These are phyloP conservation scores for Wallacemonas collosoma DNA, from an alignment of 208 protist genomes.

Conservation along the genomic window DNA sequence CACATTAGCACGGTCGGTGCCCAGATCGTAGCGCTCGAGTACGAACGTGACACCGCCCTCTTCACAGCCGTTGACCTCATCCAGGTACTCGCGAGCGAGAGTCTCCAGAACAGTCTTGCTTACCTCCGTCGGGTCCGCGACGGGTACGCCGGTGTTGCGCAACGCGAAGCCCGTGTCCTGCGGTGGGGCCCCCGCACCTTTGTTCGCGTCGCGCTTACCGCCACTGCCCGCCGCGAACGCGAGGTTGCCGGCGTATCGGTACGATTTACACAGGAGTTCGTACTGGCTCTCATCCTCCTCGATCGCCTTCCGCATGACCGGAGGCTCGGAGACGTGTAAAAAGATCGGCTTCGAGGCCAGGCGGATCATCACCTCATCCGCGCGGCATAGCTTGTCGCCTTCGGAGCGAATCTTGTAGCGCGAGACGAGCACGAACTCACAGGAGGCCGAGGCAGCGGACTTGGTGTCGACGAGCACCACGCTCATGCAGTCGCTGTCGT, in stretches of 20 bases:
- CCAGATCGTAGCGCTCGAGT: slow-evolving; percentile 71
- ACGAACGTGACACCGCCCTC: slow-evolving; percentile 65
- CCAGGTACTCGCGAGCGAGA: slow-evolving; percentile 40
- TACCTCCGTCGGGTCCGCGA: slow-evolving; percentile 9
- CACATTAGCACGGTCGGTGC: slow-evolving; percentile 45
- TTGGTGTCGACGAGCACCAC: slow-evolving; percentile 53
- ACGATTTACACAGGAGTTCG: slow-evolving; percentile 41
- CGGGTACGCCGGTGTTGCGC: slow-evolving; percentile 3
- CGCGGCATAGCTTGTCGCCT: slow-evolving; percentile 59
- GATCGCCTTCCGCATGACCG: slow-evolving; percentile 24
- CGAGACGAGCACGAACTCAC: slow-evolving; percentile 68
- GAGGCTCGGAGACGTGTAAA: slow-evolving; percentile 57
- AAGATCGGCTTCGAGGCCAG: slow-evolving; percentile 53
- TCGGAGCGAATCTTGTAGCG: slow-evolving; percentile 80
- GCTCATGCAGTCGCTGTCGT: slow-evolving; percentile 66
- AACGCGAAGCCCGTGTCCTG: slow-evolving; percentile 20
- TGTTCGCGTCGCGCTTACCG: slow-evolving; percentile 1
- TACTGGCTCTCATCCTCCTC: slow-evolving; percentile 18
- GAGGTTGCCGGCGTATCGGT: slow-evolving; percentile 37
- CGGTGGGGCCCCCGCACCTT: slow-evolving; percentile 2
- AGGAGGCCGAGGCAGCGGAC: slow-evolving; percentile 39
- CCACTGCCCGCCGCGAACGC: slow-evolving; percentile 15
- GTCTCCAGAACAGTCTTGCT: slow-evolving; percentile 26
- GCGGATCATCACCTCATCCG: slow-evolving; percentile 67
- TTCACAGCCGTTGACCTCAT: slow-evolving; percentile 80